Evolutionary conservation across 148 eudicot genomes (phyloP), one percentile per base, ranked within the genome.

Genomic region (Rhododendron ferrugineum): DNA sequence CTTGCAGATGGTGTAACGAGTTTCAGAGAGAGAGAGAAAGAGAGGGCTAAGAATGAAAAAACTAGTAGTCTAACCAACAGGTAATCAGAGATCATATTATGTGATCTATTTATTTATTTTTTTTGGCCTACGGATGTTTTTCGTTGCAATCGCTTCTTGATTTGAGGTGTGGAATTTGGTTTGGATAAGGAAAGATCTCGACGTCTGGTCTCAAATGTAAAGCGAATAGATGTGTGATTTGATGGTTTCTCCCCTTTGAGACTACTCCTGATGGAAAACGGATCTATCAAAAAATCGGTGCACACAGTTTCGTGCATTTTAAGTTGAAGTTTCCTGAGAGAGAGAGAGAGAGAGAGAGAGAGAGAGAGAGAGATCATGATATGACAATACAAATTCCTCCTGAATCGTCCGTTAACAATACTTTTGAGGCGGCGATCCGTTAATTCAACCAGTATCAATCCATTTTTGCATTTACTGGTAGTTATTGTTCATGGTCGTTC

Each of bases 1-100:
- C 82, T 86, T 36, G 88, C 88, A 82, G 88, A n/a, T 64, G 85
- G 83, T 62, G 15, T 82, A 83, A 75, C 23, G 7, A 83, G 52
- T 50, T 52, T 37, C 0, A 75, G 78, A 64, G 47, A 44, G 52
- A 66, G 73, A 28, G 73, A 66, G 73, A 26, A 26, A 26, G 37
- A 68, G 30, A 46, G 10, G 46, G 9, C 4, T 15, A 44, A 81
- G 49, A 56, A 70, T 36, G 60, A 82, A 82, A 11, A 52, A 1
- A 5, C 2, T 54, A 30, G 80, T 20, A 52, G 83, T 7, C 18
- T 44, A 20, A 80, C 14, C 20, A 64, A 16, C 22, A 28, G 60
- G 76, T 68, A 86, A 42, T 82, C 77, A 42, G 40, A 76, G 85
- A 62, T 86, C 62, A 60, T 76, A 40, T 68, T 30, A 42, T 20